Evolutionary conservation across 352 stramenopile species (phyloP).

Genomic region (Phytophthora pluvialis): DNA sequence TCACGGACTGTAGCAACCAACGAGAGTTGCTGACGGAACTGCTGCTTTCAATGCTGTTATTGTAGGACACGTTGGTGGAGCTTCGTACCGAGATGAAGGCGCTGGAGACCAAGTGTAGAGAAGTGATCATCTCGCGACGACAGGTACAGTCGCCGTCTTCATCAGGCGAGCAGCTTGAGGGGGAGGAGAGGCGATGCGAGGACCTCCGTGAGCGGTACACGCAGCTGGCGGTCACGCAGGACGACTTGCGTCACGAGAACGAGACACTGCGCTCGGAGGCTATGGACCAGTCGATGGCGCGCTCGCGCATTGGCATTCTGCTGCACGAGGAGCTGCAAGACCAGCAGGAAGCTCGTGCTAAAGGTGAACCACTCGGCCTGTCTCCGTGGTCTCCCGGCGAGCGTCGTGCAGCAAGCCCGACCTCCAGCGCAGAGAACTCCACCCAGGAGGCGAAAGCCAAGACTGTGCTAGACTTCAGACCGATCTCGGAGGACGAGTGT

Average conservation of each 20-base stretch:
- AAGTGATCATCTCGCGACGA: conserved; percentile 39
- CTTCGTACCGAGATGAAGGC: conserved; percentile 54
- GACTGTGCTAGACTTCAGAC: conserved; percentile 27
- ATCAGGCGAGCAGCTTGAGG: conserved; percentile 7
- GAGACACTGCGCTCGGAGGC: conserved; percentile 49
- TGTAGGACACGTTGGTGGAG: conserved; percentile 64
- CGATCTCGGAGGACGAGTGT: conserved; percentile 56
- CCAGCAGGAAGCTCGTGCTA: conserved; percentile 29
- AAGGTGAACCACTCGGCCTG: conserved; percentile 24
- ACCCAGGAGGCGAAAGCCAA: conserved; percentile 18
- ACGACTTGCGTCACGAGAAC: conserved; percentile 65
- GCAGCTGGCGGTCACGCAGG: conserved; percentile 58
- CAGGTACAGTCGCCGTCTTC: conserved; percentile 17
- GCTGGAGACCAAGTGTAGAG: conserved; percentile 56
- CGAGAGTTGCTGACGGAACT: background rate
- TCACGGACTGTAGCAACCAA: background rate
- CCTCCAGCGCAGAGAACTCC: background rate
- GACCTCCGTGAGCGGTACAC: conserved; percentile 56
- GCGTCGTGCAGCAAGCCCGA: background rate
- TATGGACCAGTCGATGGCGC: conserved; percentile 67
- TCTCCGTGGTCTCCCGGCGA: background rate
- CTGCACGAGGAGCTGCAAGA: conserved; percentile 62
- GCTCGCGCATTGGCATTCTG: conserved; percentile 62
- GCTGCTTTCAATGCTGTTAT: background rate
- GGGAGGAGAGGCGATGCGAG: conserved; percentile 36